These are phyloP conservation scores for Suillus cothurnatus DNA, from an alignment of 768 basidiomycete species.

Conservation along the genomic window DNA sequence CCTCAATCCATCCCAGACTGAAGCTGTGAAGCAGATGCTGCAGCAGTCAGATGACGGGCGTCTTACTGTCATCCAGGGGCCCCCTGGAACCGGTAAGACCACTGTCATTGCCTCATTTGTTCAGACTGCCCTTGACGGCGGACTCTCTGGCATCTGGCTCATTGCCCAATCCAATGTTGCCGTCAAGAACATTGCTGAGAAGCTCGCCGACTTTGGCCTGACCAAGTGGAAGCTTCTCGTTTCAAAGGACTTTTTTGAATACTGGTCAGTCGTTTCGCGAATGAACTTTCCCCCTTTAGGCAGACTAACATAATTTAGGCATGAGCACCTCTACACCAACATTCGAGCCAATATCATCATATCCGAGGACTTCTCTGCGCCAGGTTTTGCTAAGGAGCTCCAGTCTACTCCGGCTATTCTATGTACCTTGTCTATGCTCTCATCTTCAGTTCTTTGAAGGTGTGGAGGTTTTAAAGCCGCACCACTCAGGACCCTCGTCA, in stretches of 20 bases:
- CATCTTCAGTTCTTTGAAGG: slow-evolving; percentile 31
- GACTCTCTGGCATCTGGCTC: slow-evolving; percentile 66
- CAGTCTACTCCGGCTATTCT: slow-evolving; percentile 58
- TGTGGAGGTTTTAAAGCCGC: slow-evolving; percentile 23
- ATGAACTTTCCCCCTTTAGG: slow-evolving; percentile 9
- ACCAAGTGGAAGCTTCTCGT: slow-evolving; percentile 66
- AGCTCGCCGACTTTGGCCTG: slow-evolving; percentile 59
- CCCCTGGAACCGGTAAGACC: slow-evolving; percentile 75
- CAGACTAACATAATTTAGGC: slow-evolving; percentile 48
- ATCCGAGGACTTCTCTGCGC: slow-evolving; percentile 39
- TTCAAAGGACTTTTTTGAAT: slow-evolving; percentile 65
- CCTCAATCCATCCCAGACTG: slow-evolving; percentile 42
- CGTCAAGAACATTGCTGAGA: slow-evolving; percentile 88
- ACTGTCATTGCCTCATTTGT: slow-evolving; percentile 72
- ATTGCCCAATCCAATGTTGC: slow-evolving; percentile 86
- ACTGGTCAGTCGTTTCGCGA: slow-evolving; percentile 51
- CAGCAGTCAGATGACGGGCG: slow-evolving; percentile 33
- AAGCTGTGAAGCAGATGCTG: slow-evolving; percentile 42
- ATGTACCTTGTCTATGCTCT: slow-evolving; percentile 79
- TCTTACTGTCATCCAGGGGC: slow-evolving; percentile 46
- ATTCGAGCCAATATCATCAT: slow-evolving; percentile 54
- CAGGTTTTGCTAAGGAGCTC: slow-evolving; percentile 29
- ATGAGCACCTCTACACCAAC: slow-evolving; percentile 71
- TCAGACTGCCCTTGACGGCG: slow-evolving; percentile 42
- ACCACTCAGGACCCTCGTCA: slow-evolving; percentile 51